Evolutionary conservation across 768 basidiomycete species (phyloP).

Genomic region (Termitomyces sp.): DNA sequence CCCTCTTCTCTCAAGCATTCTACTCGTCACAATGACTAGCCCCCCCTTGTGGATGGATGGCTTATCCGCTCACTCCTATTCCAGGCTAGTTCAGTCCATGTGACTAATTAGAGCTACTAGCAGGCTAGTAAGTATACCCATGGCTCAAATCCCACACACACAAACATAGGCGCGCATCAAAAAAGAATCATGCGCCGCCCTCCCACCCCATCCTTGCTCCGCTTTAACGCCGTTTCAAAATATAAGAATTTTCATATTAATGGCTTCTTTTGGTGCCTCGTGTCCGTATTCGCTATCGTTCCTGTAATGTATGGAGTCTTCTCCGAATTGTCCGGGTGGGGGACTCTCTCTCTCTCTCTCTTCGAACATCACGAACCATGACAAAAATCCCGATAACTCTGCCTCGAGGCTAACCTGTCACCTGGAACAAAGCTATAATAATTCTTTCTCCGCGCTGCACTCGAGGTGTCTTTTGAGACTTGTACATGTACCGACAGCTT

Average conservation of each 20-base stretch:
- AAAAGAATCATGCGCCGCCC: neutral
- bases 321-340: neutral
- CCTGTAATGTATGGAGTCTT: neutral
- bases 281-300: neutral
- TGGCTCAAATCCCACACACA: neutral
- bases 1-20: neutral
- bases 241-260: neutral
- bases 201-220: neutral
- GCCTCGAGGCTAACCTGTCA: neutral
- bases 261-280: conserved; percentile 2
- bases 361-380: neutral
- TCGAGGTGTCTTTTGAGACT: no score
- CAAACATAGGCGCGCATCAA: neutral
- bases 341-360: neutral
- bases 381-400: neutral
- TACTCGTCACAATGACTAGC: neutral
- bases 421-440: neutral
- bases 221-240: neutral
- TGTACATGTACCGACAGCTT: neutral
- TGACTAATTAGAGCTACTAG: neutral
- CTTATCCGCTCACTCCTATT: conserved; percentile 1
- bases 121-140: neutral
- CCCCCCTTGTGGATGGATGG: no score
- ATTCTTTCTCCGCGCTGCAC: neutral
- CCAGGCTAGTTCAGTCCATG: neutral